Percentiles rank a stretch among this genome's conserved stretches.
These are phyloP conservation scores for Rhodotorula paludigena DNA, from an alignment of 768 basidiomycete genomes.

Conservation along the genomic window DNA sequence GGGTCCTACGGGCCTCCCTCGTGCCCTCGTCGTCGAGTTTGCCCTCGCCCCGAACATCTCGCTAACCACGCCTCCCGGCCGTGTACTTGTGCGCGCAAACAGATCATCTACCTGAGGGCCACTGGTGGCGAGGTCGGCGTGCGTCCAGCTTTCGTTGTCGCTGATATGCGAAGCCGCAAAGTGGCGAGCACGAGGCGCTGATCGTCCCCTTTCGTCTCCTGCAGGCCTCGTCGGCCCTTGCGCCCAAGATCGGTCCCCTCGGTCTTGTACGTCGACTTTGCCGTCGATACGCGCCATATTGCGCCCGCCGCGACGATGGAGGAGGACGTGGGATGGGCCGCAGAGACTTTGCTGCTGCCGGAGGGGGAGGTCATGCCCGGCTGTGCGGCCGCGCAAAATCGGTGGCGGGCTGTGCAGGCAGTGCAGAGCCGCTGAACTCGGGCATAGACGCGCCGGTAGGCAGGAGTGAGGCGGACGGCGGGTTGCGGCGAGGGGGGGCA, in stretches of 20 bases:
- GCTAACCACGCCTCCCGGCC: background rate
- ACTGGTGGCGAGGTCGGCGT: conserved; percentile 96
- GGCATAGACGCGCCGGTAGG: background rate
- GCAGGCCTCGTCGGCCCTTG: conserved; percentile 84
- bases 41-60: background rate
- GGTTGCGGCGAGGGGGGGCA: background rate
- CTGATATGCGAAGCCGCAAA: background rate
- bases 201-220: background rate
- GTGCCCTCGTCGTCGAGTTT: background rate
- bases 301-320: background rate
- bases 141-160: background rate
- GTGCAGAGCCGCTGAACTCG: too few relatives aligned
- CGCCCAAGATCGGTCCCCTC: conserved; percentile 99
- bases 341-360: background rate
- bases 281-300: background rate
- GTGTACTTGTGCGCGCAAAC: background rate
- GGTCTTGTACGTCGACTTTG: conserved; percentile 73
- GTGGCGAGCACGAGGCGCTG: background rate
- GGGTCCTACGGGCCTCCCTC: background rate
- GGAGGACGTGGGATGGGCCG: background rate
- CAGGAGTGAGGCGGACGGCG: background rate
- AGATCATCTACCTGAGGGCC: conserved; percentile 94
- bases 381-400: too few relatives aligned
- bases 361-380: background rate
- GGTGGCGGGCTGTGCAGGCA: background rate